These are phyloP conservation scores for Pilatotrama ljubarskyi DNA, from an alignment of 768 basidiomycete species.

Conservation along the genomic window DNA sequence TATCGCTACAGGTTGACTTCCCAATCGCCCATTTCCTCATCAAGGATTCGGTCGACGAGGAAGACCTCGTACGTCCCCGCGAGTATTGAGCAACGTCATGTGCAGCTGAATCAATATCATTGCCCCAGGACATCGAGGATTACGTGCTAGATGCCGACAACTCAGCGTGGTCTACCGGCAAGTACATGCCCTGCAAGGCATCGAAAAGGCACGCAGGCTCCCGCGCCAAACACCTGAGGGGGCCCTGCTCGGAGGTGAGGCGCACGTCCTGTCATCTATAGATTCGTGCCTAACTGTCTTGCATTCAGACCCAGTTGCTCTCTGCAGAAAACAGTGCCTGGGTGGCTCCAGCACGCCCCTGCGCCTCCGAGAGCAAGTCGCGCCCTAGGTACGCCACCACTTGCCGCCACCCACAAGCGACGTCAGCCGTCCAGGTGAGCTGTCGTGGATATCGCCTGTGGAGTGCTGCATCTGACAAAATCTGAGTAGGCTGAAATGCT, in stretches of 20 bases:
- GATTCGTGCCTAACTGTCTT: not conserved
- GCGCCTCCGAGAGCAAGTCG: not conserved
- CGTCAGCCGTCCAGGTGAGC: slow-evolving; percentile 3
- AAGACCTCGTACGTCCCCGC: not conserved
- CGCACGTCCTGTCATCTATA: not conserved
- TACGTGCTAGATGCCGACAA: slow-evolving; percentile 19
- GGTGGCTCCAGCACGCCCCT: slow-evolving; percentile 20
- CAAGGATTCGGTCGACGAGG: not conserved
- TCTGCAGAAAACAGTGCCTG: slow-evolving; percentile 44
- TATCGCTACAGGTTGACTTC: not conserved
- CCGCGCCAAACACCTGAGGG: not conserved
- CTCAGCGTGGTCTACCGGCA: slow-evolving; percentile 17
- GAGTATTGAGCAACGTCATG: not conserved
- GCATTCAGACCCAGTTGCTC: slow-evolving; percentile 28
- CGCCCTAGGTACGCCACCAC: slow-evolving; percentile 9
- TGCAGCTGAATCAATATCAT: not conserved
- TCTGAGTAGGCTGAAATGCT: slow-evolving; percentile 19
- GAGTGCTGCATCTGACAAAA: not conserved
- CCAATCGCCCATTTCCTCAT: not conserved
- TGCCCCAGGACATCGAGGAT: slow-evolving; percentile 5
- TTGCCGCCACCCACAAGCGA: not conserved
- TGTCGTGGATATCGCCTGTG: not conserved
- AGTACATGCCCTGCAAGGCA: not conserved
- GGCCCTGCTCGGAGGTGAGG: not conserved
- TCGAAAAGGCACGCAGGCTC: not conserved